These are phyloP conservation scores for Vitis cinerea DNA, from an alignment of 164 flowering plant genomes.

Conservation along the genomic window DNA sequence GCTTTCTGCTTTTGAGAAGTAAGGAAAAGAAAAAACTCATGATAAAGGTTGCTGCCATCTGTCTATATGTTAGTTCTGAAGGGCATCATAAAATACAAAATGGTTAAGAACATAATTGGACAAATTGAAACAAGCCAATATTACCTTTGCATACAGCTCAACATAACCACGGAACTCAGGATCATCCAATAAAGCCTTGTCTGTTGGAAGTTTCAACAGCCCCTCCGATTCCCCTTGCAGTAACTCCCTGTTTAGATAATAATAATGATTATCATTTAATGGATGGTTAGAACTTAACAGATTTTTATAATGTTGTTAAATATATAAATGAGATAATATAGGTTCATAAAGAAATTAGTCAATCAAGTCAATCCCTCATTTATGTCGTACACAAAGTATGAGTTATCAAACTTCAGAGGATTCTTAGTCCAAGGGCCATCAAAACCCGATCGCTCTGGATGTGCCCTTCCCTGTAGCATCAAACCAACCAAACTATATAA, in stretches of 20 bases:
- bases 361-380: neutral
- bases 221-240: conserved; percentile 49
- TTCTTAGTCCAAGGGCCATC: conserved; percentile 82
- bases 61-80: too few relatives aligned
- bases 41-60: too few relatives aligned
- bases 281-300: neutral
- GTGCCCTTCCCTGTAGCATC: conserved; percentile 69
- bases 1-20: too few relatives aligned
- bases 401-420: conserved; percentile 78
- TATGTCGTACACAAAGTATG: conserved; percentile 67
- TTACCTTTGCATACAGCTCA: conserved; percentile 51
- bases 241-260: conserved; percentile 36
- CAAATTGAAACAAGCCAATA: neutral
- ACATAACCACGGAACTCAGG: conserved; percentile 48
- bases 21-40: too few relatives aligned
- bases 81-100: too few relatives aligned
- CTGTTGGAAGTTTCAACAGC: conserved; percentile 53
- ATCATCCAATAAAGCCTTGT: conserved; percentile 49
- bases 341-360: neutral
- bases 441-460: conserved; percentile 81
- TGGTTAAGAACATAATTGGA: too few relatives aligned
- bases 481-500: neutral
- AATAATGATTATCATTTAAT: neutral
- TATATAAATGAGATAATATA: neutral
- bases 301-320: neutral